Percentiles rank a stretch among this genome's conserved stretches.
These are phyloP conservation scores for Kwoniella heveanensis DNA, from an alignment of 768 basidiomycete species.

Conservation along the genomic window DNA sequence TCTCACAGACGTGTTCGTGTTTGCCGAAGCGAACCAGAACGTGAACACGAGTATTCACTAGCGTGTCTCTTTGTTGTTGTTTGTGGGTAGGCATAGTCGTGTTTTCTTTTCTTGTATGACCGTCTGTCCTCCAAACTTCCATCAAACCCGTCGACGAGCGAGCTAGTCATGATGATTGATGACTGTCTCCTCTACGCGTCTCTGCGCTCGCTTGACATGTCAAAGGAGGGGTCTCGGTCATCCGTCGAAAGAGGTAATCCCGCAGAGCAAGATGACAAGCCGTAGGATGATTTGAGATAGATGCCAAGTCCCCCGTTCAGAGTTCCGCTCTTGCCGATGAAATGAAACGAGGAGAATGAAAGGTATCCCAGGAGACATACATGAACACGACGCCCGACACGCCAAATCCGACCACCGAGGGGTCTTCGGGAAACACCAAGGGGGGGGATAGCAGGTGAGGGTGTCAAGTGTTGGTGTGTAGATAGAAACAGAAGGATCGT, in stretches of 20 bases:
- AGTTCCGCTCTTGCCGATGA: conserved; percentile 2
- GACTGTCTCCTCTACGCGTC: no score
- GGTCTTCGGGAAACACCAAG: not conserved
- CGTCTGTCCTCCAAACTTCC: not conserved
- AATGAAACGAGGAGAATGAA: not conserved
- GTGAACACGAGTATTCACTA: not conserved
- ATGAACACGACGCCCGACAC: not conserved
- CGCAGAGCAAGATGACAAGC: not conserved
- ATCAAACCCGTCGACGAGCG: not conserved
- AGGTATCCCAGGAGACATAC: not conserved
- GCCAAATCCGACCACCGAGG: no score
- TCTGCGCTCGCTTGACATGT: not conserved
- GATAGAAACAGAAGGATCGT: not conserved
- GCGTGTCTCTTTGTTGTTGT: conserved; percentile 2
- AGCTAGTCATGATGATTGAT: not conserved
- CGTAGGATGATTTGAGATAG: not conserved
- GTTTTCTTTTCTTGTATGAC: not conserved
- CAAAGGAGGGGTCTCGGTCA: not conserved
- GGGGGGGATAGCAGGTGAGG: not conserved
- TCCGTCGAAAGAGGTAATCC: not conserved
- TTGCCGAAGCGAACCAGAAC: not conserved
- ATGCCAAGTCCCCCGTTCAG: no score
- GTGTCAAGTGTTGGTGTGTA: not conserved
- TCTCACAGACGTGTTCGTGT: not conserved
- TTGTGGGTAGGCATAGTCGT: conserved; percentile 1